Evolutionary conservation across 768 basidiomycete genomes (phyloP).

Genomic region (Neoboletus magnificus): DNA sequence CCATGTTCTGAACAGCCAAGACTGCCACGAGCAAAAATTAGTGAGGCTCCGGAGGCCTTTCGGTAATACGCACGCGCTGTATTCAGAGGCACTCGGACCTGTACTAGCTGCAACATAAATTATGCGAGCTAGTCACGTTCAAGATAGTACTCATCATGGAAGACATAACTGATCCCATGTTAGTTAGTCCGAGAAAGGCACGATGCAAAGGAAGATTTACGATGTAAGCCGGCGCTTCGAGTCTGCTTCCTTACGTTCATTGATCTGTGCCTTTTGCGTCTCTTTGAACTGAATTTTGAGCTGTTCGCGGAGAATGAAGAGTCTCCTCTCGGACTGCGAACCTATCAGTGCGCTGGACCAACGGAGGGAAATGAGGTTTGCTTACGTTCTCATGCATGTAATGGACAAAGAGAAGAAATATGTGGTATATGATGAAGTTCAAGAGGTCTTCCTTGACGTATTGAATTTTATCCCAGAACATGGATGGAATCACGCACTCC

Average conservation of each 20-base stretch:
- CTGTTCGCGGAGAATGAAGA: constrained; percentile 69
- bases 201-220: constrained; percentile 43
- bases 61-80: constrained; percentile 52
- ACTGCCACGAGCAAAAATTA: constrained; percentile 33
- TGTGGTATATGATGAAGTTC: constrained; percentile 75
- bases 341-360: constrained; percentile 1
- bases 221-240: constrained; percentile 80
- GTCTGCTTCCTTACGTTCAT: constrained; percentile 71
- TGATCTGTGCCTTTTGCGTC: constrained; percentile 71
- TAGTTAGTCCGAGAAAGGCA: constrained; percentile 1
- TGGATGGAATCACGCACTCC: constrained; percentile 31
- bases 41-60: neutral
- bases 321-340: constrained; percentile 49
- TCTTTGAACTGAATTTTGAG: constrained; percentile 71
- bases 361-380: neutral
- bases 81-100: constrained; percentile 80
- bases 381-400: constrained; percentile 61
- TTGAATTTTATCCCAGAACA: constrained; percentile 3
- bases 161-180: constrained; percentile 53
- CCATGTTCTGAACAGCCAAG: constrained; percentile 90
- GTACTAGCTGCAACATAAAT: constrained; percentile 30
- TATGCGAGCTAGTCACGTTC: constrained; percentile 4
- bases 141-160: constrained; percentile 59
- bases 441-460: constrained; percentile 45
- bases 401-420: constrained; percentile 75